These are phyloP conservation scores for Lachnellula subtilissima DNA, from an alignment of 2,329 filamentous ascomycete species.

Conservation along the genomic window DNA sequence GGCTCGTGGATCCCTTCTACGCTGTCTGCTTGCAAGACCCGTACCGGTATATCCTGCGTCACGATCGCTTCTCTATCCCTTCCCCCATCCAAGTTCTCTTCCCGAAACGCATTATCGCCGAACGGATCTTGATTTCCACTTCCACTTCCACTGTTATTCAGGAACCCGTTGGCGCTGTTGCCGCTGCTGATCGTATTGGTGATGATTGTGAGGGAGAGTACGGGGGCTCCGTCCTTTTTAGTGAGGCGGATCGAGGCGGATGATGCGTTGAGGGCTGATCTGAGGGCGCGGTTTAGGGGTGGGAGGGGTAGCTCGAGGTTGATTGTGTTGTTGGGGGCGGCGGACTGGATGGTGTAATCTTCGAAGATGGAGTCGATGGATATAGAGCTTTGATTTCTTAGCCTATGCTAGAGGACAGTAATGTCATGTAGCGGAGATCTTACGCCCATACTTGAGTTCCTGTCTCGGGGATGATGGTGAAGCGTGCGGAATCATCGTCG, in stretches of 20 bases:
- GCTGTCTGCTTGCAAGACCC: conserved; percentile 74
- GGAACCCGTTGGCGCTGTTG: conserved; percentile 34
- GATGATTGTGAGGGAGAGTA: conserved; percentile 85
- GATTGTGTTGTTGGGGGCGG: conserved; percentile 78
- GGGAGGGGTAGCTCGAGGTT: conserved; percentile 93
- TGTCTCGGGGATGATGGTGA: conserved; percentile 91
- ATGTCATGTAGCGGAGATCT: conserved; percentile 33
- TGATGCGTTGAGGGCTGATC: conserved; percentile 75
- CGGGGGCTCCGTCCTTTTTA: conserved; percentile 82
- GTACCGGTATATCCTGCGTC: conserved; percentile 93
- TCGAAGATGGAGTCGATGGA: conserved; percentile 82
- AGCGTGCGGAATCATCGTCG: conserved; percentile 80
- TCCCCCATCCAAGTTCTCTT: conserved; percentile 48
- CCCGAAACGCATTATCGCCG: conserved; percentile 43
- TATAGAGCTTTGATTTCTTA: conserved; percentile 43
- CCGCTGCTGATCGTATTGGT: conserved; percentile 59
- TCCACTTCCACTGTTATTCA: conserved; percentile 15
- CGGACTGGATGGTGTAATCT: conserved; percentile 79
- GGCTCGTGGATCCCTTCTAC: conserved; percentile 96
- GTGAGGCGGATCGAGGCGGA: conserved; percentile 84
- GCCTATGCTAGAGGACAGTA: conserved; percentile 23
- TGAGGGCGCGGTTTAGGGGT: conserved; percentile 84
- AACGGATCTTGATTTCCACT: conserved; percentile 38
- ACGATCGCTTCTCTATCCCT: conserved; percentile 85
- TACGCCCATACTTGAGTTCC: conserved; percentile 96